A percentile compares a stretch with the other conserved stretches of the same genome.
Evolutionary conservation across 495 filamentous ascomycete genomes (phyloP).

Genomic region (Neurospora sp.): DNA sequence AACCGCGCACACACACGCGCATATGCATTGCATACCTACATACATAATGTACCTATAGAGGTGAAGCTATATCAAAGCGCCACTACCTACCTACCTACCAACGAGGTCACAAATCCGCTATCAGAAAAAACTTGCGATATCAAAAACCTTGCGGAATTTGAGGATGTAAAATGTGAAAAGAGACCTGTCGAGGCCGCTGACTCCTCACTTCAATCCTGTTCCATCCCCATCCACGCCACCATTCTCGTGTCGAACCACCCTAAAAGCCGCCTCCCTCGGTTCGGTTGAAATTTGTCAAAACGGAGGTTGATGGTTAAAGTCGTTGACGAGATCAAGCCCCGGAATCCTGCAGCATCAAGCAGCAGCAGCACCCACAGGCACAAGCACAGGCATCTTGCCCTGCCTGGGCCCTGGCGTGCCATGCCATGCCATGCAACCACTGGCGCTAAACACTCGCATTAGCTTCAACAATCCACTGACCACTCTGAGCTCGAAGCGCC

Average conservation of each 20-base stretch:
- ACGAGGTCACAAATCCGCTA: background rate
- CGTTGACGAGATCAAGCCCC: background rate
- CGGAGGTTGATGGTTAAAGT: background rate
- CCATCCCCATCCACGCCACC: background rate
- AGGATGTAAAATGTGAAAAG: background rate
- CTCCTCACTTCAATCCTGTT: background rate
- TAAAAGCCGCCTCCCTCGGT: background rate
- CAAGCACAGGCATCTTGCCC: background rate
- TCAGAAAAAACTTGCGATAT: background rate
- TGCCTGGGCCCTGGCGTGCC: background rate
- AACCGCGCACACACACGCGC: background rate
- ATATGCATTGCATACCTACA: background rate
- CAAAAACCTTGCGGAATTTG: background rate
- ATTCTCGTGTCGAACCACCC: background rate
- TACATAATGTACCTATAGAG: background rate
- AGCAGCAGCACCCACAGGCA: background rate
- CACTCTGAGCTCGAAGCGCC: background rate
- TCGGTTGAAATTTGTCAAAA: background rate
- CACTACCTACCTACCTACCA: background rate
- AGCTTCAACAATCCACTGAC: background rate
- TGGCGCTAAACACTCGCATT: background rate
- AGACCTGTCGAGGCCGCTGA: background rate
- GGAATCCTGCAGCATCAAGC: background rate
- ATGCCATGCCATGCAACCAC: background rate
- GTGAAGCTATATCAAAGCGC: background rate